Conservation (phyloP, 352 stramenopile species). For the Globisporangium viniferum region DNA sequence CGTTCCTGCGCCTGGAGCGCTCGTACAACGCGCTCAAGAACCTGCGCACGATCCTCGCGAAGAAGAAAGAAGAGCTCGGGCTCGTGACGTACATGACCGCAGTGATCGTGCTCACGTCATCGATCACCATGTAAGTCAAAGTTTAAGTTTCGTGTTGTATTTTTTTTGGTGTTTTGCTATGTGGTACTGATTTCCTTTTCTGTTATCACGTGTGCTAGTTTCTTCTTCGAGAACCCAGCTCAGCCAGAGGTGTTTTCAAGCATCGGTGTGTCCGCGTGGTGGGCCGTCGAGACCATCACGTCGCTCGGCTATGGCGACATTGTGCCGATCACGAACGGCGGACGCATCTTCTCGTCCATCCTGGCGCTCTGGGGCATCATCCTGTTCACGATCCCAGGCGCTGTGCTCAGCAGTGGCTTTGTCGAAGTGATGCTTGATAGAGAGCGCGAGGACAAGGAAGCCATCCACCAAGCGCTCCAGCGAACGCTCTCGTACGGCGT, state of each 20-base stretch:
- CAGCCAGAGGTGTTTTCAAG: slow-evolving; percentile 79
- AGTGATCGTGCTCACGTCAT: slow-evolving; percentile 74
- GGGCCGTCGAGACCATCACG: slow-evolving; percentile 81
- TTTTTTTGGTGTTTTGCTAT: background rate
- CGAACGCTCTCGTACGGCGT: slow-evolving; percentile 49
- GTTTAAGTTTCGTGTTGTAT: background rate
- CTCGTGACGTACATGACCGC: slow-evolving; percentile 80
- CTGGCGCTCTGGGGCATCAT: slow-evolving; percentile 85
- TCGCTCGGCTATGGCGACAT: slow-evolving; percentile 86
- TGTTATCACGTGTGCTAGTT: slow-evolving; percentile 25
- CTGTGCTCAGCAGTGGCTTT: slow-evolving; percentile 77
- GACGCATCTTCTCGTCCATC: slow-evolving; percentile 69
- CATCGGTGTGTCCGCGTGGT: slow-evolving; percentile 73
- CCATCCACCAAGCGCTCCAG: slow-evolving; percentile 50
- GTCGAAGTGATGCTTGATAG: slow-evolving; percentile 83
- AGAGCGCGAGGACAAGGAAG: slow-evolving; percentile 57
- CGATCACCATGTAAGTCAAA: slow-evolving; percentile 74
- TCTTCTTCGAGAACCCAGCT: slow-evolving; percentile 73
- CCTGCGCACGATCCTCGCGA: slow-evolving; percentile 63
- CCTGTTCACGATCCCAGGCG: slow-evolving; percentile 79
- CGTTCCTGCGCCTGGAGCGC: slow-evolving; percentile 72
- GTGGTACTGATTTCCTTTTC: background rate
- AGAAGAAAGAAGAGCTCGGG: slow-evolving; percentile 74
- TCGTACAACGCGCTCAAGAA: slow-evolving; percentile 81
- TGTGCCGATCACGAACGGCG: slow-evolving; percentile 63